Conservation (phyloP, 2,329 filamentous ascomycete species). For the Geosmithia flava region DNA sequence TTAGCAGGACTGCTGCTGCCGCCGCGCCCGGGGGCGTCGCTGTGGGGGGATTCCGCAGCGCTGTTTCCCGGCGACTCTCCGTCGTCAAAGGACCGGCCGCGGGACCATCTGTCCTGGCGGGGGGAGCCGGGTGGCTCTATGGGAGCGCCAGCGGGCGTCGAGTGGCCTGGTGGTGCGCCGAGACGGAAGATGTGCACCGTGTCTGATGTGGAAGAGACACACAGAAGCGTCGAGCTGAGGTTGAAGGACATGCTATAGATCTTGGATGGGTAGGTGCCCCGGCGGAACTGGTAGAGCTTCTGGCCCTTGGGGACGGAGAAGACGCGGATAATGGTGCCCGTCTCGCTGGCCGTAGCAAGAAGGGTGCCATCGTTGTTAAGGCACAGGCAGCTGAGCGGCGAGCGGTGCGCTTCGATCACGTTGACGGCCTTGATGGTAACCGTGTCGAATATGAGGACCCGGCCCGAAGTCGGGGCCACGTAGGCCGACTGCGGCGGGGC, state of each 20-base stretch:
- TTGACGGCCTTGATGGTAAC: slow-evolving; percentile 84
- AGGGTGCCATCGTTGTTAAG: slow-evolving; percentile 88
- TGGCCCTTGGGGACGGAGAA: slow-evolving; percentile 85
- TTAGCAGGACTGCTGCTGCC: not conserved
- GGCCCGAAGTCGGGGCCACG: slow-evolving; percentile 74
- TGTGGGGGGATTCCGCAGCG: slow-evolving; percentile 37
- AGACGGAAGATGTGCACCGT: slow-evolving; percentile 95
- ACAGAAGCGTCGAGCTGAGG: slow-evolving; percentile 80
- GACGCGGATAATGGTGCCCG: slow-evolving; percentile 92
- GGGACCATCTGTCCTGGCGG: slow-evolving; percentile 37
- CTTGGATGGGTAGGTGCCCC: slow-evolving; percentile 86
- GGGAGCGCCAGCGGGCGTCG: slow-evolving; percentile 20
- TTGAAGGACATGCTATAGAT: slow-evolving; percentile 99
- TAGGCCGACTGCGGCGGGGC: slow-evolving; percentile 72
- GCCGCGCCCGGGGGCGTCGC: not conserved
- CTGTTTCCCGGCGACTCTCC: slow-evolving; percentile 26
- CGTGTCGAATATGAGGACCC: slow-evolving; percentile 88
- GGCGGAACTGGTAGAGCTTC: slow-evolving; percentile 91
- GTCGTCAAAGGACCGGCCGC: slow-evolving; percentile 38
- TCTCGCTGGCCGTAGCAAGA: slow-evolving; percentile 90
- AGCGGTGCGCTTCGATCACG: slow-evolving; percentile 88
- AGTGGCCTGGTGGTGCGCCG: slow-evolving; percentile 29
- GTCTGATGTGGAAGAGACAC: slow-evolving; percentile 90
- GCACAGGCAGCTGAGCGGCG: slow-evolving; percentile 79
- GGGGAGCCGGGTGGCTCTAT: slow-evolving; percentile 27